A percentile compares a stretch with the other conserved stretches of the same genome.
Conservation (phyloP, 305 asterid genomes). For the Fraxinus velutina region DNA sequence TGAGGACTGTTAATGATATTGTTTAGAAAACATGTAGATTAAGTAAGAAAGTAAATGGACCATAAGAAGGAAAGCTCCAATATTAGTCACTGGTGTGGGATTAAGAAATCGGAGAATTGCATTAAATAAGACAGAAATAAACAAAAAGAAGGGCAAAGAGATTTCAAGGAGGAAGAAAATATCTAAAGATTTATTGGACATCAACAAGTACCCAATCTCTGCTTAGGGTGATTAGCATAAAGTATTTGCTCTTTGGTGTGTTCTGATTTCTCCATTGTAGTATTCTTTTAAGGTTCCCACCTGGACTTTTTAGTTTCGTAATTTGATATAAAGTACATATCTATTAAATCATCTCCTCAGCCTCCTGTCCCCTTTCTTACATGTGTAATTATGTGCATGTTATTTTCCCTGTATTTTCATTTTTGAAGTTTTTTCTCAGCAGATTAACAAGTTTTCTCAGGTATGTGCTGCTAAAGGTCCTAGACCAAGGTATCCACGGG, state of each 20-base stretch:
- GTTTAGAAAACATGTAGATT: not conserved
- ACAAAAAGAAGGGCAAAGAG: not conserved
- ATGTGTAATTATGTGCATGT: not conserved
- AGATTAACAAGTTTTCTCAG: conserved; percentile 36
- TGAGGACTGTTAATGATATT: not conserved
- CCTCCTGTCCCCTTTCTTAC: not conserved
- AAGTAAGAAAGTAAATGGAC: not conserved
- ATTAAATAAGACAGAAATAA: not conserved
- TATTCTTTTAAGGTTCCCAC: not conserved
- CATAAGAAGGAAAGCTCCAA: not conserved
- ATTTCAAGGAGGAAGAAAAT: not conserved
- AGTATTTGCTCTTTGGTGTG: not conserved
- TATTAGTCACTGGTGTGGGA: not conserved
- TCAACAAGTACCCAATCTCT: not conserved
- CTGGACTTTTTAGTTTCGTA: not conserved
- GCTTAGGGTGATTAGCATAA: not conserved
- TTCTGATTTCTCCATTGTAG: not conserved
- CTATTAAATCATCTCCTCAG: not conserved
- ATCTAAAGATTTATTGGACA: not conserved
- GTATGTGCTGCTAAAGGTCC: conserved; percentile 89
- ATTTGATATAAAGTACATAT: not conserved
- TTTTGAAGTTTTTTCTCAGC: conserved; percentile 9
- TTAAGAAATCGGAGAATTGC: conserved; percentile 11
- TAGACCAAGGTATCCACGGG: conserved; percentile 87
- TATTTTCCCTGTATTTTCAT: not conserved